Percentiles rank a stretch among this genome's conserved stretches.
These are phyloP conservation scores for Plantago lanceolata DNA, from an alignment of 305 asterid species.

Conservation along the genomic window DNA sequence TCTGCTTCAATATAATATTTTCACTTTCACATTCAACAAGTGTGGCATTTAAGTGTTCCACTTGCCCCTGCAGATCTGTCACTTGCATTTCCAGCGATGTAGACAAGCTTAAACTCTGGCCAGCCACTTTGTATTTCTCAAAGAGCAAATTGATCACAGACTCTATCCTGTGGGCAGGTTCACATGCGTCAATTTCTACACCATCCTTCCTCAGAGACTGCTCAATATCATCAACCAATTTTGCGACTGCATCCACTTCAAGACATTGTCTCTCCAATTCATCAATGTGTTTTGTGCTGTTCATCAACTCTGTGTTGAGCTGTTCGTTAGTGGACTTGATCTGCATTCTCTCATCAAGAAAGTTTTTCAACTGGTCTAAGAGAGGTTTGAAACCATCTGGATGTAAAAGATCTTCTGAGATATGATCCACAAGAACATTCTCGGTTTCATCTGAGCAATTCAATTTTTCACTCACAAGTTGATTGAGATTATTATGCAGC, in stretches of 20 bases:
- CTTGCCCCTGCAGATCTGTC: conserved; percentile 48
- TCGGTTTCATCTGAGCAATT: conserved; percentile 41
- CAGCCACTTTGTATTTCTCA: conserved; percentile 58
- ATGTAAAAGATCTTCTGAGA: conserved; percentile 42
- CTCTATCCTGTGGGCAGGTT: conserved; percentile 55
- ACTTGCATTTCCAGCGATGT: conserved; percentile 54
- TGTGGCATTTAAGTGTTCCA: conserved; percentile 48
- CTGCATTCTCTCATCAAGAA: conserved; percentile 49
- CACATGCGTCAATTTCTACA: conserved; percentile 31
- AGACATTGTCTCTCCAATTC: conserved; percentile 48
- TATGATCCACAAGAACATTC: conserved; percentile 33
- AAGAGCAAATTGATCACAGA: conserved; percentile 53
- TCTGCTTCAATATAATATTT: conserved; percentile 53
- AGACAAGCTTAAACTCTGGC: conserved; percentile 43
- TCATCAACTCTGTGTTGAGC: conserved; percentile 52
- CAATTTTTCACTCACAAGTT: conserved; percentile 37
- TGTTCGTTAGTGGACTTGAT: conserved; percentile 51
- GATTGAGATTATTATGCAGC: conserved; percentile 45
- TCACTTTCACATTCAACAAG: conserved; percentile 63
- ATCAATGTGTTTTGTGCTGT: conserved; percentile 45
- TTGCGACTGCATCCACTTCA: conserved; percentile 43
- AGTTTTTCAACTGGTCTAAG: conserved; percentile 45
- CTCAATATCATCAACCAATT: conserved; percentile 56
- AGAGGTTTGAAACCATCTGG: conserved; percentile 40
- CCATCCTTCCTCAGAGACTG: conserved; percentile 51